A percentile compares a stretch with the other conserved stretches of the same genome.
Conservation (phyloP, 2,329 filamentous ascomycete genomes). For the Curvularia lunata region DNA sequence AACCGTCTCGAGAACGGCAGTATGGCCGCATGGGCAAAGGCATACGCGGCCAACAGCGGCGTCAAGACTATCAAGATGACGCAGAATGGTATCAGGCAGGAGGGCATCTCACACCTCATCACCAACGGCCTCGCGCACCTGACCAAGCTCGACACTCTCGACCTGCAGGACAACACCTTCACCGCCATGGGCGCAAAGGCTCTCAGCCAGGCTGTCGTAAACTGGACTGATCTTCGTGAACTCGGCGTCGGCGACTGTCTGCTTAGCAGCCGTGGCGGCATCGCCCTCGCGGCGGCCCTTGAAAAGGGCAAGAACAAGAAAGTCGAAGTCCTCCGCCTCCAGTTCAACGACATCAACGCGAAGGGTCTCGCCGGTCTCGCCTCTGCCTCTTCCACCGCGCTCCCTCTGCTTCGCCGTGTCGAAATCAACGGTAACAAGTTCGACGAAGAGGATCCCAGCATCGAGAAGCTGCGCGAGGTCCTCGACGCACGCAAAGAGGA, state of each 20-base stretch:
- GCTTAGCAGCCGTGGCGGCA: constrained; percentile 76
- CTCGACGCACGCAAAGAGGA: constrained; percentile 78
- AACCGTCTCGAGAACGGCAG: constrained; percentile 95
- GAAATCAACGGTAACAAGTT: constrained; percentile 98
- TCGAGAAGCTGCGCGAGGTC: constrained; percentile 68
- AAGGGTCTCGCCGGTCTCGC: constrained; percentile 75
- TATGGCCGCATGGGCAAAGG: constrained; percentile 93
- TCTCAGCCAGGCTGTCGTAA: constrained; percentile 73
- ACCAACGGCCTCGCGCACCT: constrained; percentile 78
- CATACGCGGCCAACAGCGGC: constrained; percentile 80
- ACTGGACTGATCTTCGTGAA: constrained; percentile 79
- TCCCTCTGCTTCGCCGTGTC: constrained; percentile 81
- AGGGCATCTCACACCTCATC: constrained; percentile 84
- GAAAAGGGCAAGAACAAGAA: constrained; percentile 76
- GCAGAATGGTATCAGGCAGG: constrained; percentile 94
- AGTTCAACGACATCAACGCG: constrained; percentile 92
- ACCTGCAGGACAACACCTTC: constrained; percentile 98
- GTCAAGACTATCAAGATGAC: constrained; percentile 94
- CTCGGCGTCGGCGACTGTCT: constrained; percentile 89
- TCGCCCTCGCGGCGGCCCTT: constrained; percentile 75
- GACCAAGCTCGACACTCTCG: constrained; percentile 73
- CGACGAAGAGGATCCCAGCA: constrained; percentile 77
- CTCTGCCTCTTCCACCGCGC: constrained; percentile 65
- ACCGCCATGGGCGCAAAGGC: constrained; percentile 80
- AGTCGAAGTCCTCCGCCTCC: constrained; percentile 80